Evolutionary conservation across 2,329 filamentous ascomycete genomes (phyloP), one percentile per base, ranked within the genome.

Genomic region (Neonectria punicea): DNA sequence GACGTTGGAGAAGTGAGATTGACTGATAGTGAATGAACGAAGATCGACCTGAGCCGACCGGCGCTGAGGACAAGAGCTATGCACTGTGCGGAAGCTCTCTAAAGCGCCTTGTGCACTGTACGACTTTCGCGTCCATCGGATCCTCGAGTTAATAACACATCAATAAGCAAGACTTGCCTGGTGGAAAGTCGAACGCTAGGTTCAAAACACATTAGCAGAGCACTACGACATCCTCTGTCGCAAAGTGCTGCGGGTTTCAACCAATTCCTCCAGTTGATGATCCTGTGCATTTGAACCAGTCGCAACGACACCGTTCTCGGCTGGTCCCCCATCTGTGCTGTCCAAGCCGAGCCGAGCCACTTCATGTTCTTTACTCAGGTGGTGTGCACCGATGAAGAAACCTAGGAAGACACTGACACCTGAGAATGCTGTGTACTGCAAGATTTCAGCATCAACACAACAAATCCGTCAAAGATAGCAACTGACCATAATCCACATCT

Each of bases 401-500:
- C 69, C 60, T 2, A 74, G 54, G 1, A 73, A 20, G 4, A 74
- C 20, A 0, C 65, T 65, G 5, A 64, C 41, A 1, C 63, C 60
- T 0, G 70, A 67, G 44, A 73, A 71, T 14, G 49, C 64, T 4
- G 69, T 62, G 32, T 74, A 74, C 72, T 74, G 20, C 18, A 41
- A 14, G 22, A 5, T 28, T 44, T 53, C 28, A 63, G 56, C 32
- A 18, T 7, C 8, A 34, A 3, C 3, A 25, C 3, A 47, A 13
- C 4, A 54, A 43, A 11, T 9, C 3, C 18, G 14, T 9, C 2
- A 20, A 18, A 11, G 49, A 20, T 5, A 9, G 16, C 2, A 11
- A 32, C 69, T 55, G 20, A 76, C 75, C 69, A 77, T 69, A 13
- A 77, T 74, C 76, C 75, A 78, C 53, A 76, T 73, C 0, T 59